Percentiles rank a stretch among this genome's conserved stretches.
Evolutionary conservation across 2,329 filamentous ascomycete genomes (phyloP).

Genomic region (Phoma sp.): DNA sequence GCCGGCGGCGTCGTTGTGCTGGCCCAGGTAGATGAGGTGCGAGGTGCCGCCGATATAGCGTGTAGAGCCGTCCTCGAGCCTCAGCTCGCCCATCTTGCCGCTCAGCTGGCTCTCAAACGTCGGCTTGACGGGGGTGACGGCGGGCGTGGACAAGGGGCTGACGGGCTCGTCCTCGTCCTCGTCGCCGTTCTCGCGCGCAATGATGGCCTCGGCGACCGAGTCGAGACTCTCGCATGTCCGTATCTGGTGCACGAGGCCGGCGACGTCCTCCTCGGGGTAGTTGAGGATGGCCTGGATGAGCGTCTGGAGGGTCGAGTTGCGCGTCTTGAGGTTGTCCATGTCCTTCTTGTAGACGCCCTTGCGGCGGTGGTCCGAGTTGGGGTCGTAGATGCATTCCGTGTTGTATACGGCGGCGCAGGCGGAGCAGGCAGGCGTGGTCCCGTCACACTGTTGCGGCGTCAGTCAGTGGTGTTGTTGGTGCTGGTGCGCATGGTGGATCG

Average conservation of each 20-base stretch:
- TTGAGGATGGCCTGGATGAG: conserved; percentile 92
- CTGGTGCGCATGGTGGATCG: neutral
- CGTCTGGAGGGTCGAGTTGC: conserved; percentile 87
- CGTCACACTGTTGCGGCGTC: conserved; percentile 71
- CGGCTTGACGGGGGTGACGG: conserved; percentile 42
- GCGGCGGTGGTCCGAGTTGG: conserved; percentile 91
- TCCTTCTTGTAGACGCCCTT: conserved; percentile 98
- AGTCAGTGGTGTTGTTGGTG: conserved; percentile 4
- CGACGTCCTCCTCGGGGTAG: conserved; percentile 84
- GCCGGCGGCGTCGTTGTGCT: conserved; percentile 39
- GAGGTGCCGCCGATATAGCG: conserved; percentile 95
- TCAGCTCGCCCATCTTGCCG: conserved; percentile 90
- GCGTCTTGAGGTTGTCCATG: conserved; percentile 84
- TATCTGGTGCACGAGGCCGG: conserved; percentile 81
- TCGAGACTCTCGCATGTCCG: conserved; percentile 81
- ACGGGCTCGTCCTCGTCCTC: conserved; percentile 52
- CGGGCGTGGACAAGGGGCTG: conserved; percentile 40
- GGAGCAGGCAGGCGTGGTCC: conserved; percentile 87
- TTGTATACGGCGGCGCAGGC: conserved; percentile 95
- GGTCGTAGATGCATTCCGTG: conserved; percentile 91
- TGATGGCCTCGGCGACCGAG: conserved; percentile 66
- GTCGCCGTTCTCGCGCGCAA: conserved; percentile 58
- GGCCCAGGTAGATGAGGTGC: conserved; percentile 79
- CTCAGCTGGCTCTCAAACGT: conserved; percentile 80
- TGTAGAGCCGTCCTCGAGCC: conserved; percentile 84